Evolutionary conservation across 148 eudicot species (phyloP), one percentile per base, ranked within the genome.

Genomic region (Cornus controversa): DNA sequence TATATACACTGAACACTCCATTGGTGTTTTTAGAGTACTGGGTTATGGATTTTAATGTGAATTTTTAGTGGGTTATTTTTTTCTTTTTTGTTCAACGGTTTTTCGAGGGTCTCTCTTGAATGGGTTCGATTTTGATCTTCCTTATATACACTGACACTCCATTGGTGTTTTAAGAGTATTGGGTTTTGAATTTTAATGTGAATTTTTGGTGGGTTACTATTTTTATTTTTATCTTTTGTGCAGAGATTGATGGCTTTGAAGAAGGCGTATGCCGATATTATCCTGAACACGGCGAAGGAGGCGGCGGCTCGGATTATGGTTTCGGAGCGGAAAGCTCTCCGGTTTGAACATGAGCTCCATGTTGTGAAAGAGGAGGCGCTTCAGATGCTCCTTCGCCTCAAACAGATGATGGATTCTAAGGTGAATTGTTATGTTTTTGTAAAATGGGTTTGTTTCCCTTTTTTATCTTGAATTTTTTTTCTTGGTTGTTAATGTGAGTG

Each of bases 201-300:
- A 66, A n/a, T 31, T 31, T 31, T 31, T 31, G 34, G 34, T 31
- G 34, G 34, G 80, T 68, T n/a, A n/a, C n/a, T n/a, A n/a, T n/a
- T n/a, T n/a, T n/a, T n/a, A n/a, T n/a, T n/a, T n/a, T n/a, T n/a
- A n/a, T 16, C 69, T 24, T 36, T 28, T 50, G 73, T n/a, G 83
- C 82, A 94, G 98, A 89, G 90, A 83, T 76, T 92, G 88, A 79
- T 70, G 84, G 96, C 87, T 2, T 82, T 95, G 92, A 90, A 90
- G 87, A 95, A 85, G 85, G 99, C 94, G 0, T 95, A 90, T 62
- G 97, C 97, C 53, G 99, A 95, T 80, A 86, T 90, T 73, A 90
- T 93, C 4, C 67, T 93, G 84, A 93, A 91, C 69, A 91, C 92
- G 25, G 87, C 93, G 29, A 89, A 87, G 67, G 94, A 93, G 69